Conservation (phyloP, 352 stramenopile species). For the Halophytophthora batemanensis region DNA sequence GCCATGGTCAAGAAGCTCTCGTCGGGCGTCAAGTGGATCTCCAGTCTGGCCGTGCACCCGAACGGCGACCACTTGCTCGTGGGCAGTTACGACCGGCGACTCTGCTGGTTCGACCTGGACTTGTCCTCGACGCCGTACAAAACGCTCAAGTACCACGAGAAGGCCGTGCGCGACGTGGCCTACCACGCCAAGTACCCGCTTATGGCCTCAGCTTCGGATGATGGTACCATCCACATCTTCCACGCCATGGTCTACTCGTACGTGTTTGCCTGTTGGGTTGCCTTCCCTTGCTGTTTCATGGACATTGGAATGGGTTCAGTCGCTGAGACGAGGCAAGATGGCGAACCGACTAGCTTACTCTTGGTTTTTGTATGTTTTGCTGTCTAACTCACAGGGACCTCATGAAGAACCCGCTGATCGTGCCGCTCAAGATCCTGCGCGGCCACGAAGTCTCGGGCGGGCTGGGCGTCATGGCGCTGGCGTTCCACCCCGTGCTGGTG, state of each 20-base stretch:
- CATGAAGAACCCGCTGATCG: constrained; percentile 98
- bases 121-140: constrained; percentile 97
- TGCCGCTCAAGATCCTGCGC: constrained; percentile 98
- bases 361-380: constrained; percentile 7
- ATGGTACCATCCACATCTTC: constrained; percentile 99
- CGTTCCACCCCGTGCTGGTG: constrained; percentile 98
- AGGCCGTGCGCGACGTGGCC: constrained; percentile 92
- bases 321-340: constrained; percentile 9
- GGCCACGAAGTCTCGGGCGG: constrained; percentile 92
- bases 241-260: constrained; percentile 99
- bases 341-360: constrained; percentile 3
- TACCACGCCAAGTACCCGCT: constrained; percentile 97
- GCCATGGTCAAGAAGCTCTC: constrained; percentile 97
- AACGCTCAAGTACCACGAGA: constrained; percentile 98
- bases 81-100: constrained; percentile 95
- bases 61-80: constrained; percentile 99
- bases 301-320: constrained; percentile 7
- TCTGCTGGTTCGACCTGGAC: constrained; percentile 99
- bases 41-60: constrained; percentile 96
- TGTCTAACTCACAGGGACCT: constrained; percentile 80
- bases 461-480: constrained; percentile 93
- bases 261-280: constrained; percentile 23
- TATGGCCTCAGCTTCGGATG: constrained; percentile 98
- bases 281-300: not conserved
- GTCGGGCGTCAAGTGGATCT: constrained; percentile 98